Conservation (phyloP, 768 basidiomycete genomes). For the Clitopilus hobsonii region DNA sequence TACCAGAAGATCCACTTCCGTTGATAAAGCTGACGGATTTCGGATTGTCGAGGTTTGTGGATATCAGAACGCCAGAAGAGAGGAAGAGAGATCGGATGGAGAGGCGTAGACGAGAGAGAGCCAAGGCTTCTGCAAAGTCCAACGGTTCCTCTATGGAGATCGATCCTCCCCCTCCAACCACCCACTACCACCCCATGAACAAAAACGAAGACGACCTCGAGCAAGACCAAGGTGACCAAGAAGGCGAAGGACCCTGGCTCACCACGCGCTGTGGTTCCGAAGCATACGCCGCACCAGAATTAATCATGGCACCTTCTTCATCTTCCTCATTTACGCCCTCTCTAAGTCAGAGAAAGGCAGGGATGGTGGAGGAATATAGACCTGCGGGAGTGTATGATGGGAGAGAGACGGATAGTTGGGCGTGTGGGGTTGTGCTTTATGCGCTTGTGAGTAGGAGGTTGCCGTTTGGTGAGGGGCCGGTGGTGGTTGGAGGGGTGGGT, state of each 20-base stretch:
- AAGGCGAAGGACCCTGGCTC: constrained; percentile 42
- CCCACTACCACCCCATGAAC: too few species aligned
- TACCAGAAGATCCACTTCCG: constrained; percentile 40
- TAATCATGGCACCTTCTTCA: constrained; percentile 44
- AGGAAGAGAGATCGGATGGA: constrained; percentile 4
- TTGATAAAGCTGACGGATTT: constrained; percentile 86
- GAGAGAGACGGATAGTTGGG: constrained; percentile 84
- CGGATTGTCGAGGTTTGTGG: constrained; percentile 82
- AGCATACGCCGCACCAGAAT: constrained; percentile 81
- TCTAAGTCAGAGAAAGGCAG: background rate
- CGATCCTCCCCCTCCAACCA: background rate
- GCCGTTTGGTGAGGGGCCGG: constrained; percentile 64
- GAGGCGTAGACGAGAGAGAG: background rate
- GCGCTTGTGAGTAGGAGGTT: constrained; percentile 65
- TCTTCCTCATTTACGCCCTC: background rate
- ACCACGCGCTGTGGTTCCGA: constrained; percentile 85
- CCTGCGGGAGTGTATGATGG: constrained; percentile 68
- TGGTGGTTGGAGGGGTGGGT: constrained; percentile 29
- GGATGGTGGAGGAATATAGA: constrained; percentile 10
- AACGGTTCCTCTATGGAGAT: too few species aligned
- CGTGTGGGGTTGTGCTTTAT: constrained; percentile 83
- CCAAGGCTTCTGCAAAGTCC: background rate
- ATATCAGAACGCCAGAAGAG: constrained; percentile 35
- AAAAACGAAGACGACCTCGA: background rate
- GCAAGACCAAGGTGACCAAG: constrained; percentile 15